Evolutionary conservation across 352 stramenopile genomes (phyloP), one percentile per base, ranked within the genome.

Genomic region (Thraustochytrium sp.): DNA sequence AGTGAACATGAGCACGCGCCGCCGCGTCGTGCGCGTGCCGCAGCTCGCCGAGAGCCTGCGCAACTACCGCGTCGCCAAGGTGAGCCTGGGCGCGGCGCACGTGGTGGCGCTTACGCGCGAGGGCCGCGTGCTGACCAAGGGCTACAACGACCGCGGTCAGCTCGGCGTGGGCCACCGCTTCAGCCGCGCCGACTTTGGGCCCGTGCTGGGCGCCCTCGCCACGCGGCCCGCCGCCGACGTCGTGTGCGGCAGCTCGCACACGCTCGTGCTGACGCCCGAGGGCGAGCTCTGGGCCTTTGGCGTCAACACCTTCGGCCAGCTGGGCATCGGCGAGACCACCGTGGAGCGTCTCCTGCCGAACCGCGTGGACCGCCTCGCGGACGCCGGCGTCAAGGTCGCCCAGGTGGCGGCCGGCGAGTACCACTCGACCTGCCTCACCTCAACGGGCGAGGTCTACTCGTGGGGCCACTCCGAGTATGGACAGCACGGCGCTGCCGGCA

Each of bases 381-480:
- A 63, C 23, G 51, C 18, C 4, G 37, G 23, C 16, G 36, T 54
- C 0, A 8, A 29, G 2, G 72, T 84, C 11, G 40, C 36, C 3
- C 78, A 85, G 44, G 46, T 85, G 9, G 68, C 78, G 21, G 63
- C 49, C 2, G 78, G 78, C 13, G 62, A 82, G 13, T 53, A 84
- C 11, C 76, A 84, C 42, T 84, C 76, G 40, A 16, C 74, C 23
- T 78, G 63, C 4, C 34, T 86, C 2, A 82, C 82, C 9, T 26
- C 18, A 2, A 56, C 76, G 3, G 80, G 80, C 36, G 42, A 59
- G 1, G 53, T 84, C 8, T 84, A 75, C 40, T 64, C 26, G 2
- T 87, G 82, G 82, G 85, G 85, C n/a, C 80, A 87, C 36, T 80
- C 85, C 36, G 38, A 61, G 9, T 65, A 86, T 29, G 85, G 85